A percentile compares a stretch with the other conserved stretches of the same genome.
phyloP scores from a whole-genome alignment of 805 yeast species.

The Saturnispora besseyi region DNA sequence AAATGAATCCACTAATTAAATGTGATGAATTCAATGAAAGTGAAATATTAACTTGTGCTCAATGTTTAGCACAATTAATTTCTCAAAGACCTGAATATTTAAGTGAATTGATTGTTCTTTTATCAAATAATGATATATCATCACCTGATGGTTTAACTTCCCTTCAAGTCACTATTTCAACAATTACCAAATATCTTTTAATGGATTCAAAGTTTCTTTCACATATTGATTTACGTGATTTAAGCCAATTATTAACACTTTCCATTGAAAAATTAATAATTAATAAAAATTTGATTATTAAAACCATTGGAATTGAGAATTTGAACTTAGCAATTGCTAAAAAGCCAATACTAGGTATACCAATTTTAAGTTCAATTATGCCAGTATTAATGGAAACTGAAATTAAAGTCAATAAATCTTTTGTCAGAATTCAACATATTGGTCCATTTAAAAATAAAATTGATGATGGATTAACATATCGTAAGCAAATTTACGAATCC shows the following conservation, averaged over 20 bases:
- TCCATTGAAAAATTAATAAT: conserved; percentile 21
- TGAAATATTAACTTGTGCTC: conserved; percentile 20
- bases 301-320: conserved; percentile 51
- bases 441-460: conserved; percentile 82
- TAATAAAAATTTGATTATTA: conserved; percentile 40
- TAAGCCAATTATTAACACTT: conserved; percentile 21
- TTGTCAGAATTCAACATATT: conserved; percentile 61
- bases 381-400: conserved; percentile 45
- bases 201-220: conserved; percentile 12
- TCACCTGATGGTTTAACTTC: background rate
- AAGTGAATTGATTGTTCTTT: conserved; percentile 12
- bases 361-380: conserved; percentile 37
- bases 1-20: background rate
- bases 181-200: conserved; percentile 24
- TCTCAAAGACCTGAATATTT: conserved; percentile 12
- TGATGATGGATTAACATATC: conserved; percentile 66
- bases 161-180: conserved; percentile 18
- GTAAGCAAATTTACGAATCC: conserved; percentile 65
- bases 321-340: conserved; percentile 52
- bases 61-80: conserved; percentile 19
- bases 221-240: conserved; percentile 4
- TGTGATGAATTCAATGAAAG: conserved; percentile 8
- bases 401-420: conserved; percentile 44
- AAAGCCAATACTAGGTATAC: conserved; percentile 38
- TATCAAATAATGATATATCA: background rate